Percentiles rank a stretch among this genome's conserved stretches.
Conservation (phyloP, 805 yeast genomes). For the Candida fluviatilis region DNA sequence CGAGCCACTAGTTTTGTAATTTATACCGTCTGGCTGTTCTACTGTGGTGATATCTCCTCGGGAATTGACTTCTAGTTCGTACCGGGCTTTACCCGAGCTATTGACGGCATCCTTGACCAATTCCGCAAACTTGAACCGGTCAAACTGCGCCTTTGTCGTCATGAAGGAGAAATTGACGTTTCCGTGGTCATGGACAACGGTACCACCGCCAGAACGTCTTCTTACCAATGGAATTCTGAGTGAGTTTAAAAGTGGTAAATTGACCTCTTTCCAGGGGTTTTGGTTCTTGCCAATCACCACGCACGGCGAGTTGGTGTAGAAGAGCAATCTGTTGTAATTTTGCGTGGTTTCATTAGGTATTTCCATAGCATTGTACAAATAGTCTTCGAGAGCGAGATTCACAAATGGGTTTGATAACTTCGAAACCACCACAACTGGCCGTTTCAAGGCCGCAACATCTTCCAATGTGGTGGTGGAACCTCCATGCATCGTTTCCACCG, state of each 20-base stretch:
- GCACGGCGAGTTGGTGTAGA: conserved; percentile 77
- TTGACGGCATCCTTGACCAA: conserved; percentile 37
- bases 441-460: conserved; percentile 6
- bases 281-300: conserved; percentile 96
- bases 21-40: conserved; percentile 16
- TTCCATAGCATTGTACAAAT: conserved; percentile 65
- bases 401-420: conserved; percentile 59
- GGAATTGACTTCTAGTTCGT: conserved; percentile 49
- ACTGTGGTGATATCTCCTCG: conserved; percentile 75
- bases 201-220: conserved; percentile 90
- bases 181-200: conserved; percentile 92
- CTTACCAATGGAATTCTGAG: conserved; percentile 65
- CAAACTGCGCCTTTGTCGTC: conserved; percentile 62
- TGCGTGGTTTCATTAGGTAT: conserved; percentile 13
- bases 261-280: conserved; percentile 87
- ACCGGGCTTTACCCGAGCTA: conserved; percentile 6
- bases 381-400: conserved; percentile 81
- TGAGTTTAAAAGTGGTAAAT: conserved; percentile 49
- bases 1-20: conserved; percentile 79
- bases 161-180: conserved; percentile 84
- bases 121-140: conserved; percentile 51
- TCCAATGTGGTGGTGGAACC: neutral
- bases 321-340: conserved; percentile 51
- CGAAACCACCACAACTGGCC: conserved; percentile 59
- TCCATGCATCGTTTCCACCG: neutral